These are phyloP conservation scores for Eremochloa ophiuroides DNA, from an alignment of 176 grass and related monocot species.

Conservation along the genomic window DNA sequence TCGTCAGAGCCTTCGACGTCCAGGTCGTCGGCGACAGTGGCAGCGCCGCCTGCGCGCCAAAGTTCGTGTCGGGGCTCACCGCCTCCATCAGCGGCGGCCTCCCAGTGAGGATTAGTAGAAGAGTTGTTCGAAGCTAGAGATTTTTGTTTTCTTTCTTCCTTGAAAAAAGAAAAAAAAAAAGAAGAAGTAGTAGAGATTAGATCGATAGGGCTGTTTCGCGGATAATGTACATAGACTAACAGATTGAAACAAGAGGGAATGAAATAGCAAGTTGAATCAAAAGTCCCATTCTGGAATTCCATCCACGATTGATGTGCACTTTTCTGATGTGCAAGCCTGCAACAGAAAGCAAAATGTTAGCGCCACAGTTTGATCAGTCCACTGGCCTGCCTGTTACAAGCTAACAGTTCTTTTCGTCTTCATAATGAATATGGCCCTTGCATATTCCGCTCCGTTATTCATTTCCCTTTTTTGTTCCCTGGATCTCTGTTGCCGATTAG, in stretches of 20 bases:
- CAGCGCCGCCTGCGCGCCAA: neutral
- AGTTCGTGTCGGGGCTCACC: constrained; percentile 61
- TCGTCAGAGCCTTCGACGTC: constrained; percentile 52
- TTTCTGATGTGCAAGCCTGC: neutral
- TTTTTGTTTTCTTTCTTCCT: neutral
- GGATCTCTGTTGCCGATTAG: neutral
- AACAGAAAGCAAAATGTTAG: neutral
- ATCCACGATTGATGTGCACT: neutral
- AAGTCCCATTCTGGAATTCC: neutral
- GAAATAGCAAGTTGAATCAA: neutral
- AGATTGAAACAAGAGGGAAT: neutral
- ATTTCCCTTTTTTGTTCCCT: neutral
- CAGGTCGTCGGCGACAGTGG: constrained; percentile 36
- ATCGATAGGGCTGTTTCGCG: neutral
- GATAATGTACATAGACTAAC: constrained; percentile 8
- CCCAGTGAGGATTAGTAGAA: constrained; percentile 44
- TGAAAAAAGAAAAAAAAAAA: neutral
- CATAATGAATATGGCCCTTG: neutral
- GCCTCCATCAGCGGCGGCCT: constrained; percentile 58
- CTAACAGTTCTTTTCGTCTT: neutral
- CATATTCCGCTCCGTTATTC: neutral
- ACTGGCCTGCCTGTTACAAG: neutral
- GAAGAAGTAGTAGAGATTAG: neutral
- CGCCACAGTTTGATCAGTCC: neutral
- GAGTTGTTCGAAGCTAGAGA: neutral